Evolutionary conservation across 148 eudicot species (phyloP).

Genomic region (Fagopyrum homotropicum): DNA sequence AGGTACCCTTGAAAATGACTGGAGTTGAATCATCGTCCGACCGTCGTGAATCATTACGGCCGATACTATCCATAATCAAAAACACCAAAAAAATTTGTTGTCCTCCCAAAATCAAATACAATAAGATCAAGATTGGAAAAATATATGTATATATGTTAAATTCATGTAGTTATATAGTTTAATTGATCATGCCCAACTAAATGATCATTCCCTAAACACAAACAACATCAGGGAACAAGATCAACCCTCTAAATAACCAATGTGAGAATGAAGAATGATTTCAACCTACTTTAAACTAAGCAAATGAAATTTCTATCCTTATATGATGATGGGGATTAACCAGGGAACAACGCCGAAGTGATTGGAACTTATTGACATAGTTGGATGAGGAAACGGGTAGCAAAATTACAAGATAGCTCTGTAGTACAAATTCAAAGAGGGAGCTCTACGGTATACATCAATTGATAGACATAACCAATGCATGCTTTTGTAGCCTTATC

Average conservation of each 20-base stretch:
- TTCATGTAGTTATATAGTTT: too few species aligned
- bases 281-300: not conserved
- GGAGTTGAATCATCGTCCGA: too few species aligned
- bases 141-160: too few species aligned
- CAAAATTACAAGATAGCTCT: slow-evolving; percentile 55
- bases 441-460: slow-evolving; percentile 47
- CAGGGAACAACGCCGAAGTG: slow-evolving; percentile 35
- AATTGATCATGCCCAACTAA: too few species aligned
- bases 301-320: slow-evolving; percentile 1
- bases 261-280: not conserved
- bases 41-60: too few species aligned
- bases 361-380: slow-evolving; percentile 41
- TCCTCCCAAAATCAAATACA: too few species aligned
- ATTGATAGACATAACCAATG: slow-evolving; percentile 49
- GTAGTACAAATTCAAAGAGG: slow-evolving; percentile 68
- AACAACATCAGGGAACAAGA: not conserved
- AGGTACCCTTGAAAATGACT: too few species aligned
- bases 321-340: slow-evolving; percentile 41
- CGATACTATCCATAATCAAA: too few species aligned
- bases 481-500: slow-evolving; percentile 29
- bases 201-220: too few species aligned
- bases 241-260: not conserved
- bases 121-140: too few species aligned
- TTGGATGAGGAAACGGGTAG: not conserved
- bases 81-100: too few species aligned